A percentile compares a stretch with the other conserved stretches of the same genome.
Conservation (phyloP, 2,329 filamentous ascomycete species). For the Xylaria sp. region DNA sequence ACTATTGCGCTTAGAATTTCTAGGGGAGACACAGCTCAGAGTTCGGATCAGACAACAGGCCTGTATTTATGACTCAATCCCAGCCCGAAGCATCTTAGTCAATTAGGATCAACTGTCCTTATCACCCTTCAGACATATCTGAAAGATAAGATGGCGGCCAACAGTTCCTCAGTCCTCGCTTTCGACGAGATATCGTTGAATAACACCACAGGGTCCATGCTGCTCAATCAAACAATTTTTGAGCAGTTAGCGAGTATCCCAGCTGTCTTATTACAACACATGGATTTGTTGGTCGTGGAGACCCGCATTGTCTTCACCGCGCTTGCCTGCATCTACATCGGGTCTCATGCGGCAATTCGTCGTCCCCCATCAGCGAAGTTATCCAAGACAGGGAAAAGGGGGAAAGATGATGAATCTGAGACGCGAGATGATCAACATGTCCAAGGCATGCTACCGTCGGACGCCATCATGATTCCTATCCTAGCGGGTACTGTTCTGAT, state of each 20-base stretch:
- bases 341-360: constrained; percentile 85
- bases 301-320: constrained; percentile 70
- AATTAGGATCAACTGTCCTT: neutral
- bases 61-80: neutral
- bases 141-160: constrained; percentile 42
- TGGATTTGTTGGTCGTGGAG: constrained; percentile 59
- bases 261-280: constrained; percentile 45
- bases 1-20: too few species aligned
- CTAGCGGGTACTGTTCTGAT: constrained; percentile 78
- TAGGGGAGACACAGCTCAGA: neutral
- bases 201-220: constrained; percentile 38
- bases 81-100: neutral
- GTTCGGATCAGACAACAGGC: neutral
- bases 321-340: constrained; percentile 84
- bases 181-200: constrained; percentile 42
- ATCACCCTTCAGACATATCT: constrained; percentile 1
- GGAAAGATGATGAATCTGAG: constrained; percentile 61
- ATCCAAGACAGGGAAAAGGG: constrained; percentile 60
- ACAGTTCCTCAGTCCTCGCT: constrained; percentile 40
- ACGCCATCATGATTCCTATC: constrained; percentile 87
- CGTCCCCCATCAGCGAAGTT: constrained; percentile 82
- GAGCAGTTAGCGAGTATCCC: constrained; percentile 49
- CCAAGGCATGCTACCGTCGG: constrained; percentile 75
- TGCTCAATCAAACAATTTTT: constrained; percentile 44
- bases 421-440: constrained; percentile 65